Conservation (phyloP, 2,329 filamentous ascomycete genomes). For the Neonectria ditissima region DNA sequence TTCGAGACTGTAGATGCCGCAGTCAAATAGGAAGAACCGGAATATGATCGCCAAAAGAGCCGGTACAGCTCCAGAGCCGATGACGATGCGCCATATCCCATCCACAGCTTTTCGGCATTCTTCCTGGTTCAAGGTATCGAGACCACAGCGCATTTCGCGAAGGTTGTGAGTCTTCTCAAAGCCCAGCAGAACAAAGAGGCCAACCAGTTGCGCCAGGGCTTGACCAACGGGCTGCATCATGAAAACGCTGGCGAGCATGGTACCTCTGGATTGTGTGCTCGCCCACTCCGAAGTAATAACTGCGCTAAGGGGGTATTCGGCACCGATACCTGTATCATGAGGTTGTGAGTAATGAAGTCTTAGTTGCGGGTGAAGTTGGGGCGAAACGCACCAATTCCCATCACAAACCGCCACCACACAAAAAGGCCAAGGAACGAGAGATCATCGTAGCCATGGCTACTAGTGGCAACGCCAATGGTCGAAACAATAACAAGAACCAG, state of each 20-base stretch:
- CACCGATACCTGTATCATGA: conserved; percentile 66
- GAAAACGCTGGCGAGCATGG: conserved; percentile 76
- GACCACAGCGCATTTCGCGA: conserved; percentile 60
- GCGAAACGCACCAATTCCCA: conserved; percentile 59
- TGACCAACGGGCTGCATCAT: conserved; percentile 78
- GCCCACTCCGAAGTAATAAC: conserved; percentile 76
- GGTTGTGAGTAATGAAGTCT: conserved; percentile 21
- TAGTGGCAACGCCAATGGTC: conserved; percentile 67
- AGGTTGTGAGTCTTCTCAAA: conserved; percentile 57
- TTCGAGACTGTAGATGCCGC: conserved; percentile 73
- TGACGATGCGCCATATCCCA: conserved; percentile 74
- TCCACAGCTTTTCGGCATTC: conserved; percentile 64
- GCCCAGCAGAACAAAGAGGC: conserved; percentile 64
- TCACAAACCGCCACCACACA: conserved; percentile 66
- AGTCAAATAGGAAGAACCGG: conserved; percentile 75
- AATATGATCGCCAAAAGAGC: conserved; percentile 74
- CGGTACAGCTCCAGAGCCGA: conserved; percentile 73
- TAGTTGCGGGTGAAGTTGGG: conserved; percentile 12
- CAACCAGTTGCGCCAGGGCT: conserved; percentile 72
- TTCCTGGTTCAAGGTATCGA: conserved; percentile 57
- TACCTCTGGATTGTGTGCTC: conserved; percentile 72
- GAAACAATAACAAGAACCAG: conserved; percentile 67
- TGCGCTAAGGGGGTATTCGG: conserved; percentile 75
- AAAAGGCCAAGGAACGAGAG: conserved; percentile 64
- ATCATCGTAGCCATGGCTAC: conserved; percentile 61